phyloP scores from a whole-genome alignment of 2,329 filamentous ascomycete species.

The Biscogniauxia mediterranea region DNA sequence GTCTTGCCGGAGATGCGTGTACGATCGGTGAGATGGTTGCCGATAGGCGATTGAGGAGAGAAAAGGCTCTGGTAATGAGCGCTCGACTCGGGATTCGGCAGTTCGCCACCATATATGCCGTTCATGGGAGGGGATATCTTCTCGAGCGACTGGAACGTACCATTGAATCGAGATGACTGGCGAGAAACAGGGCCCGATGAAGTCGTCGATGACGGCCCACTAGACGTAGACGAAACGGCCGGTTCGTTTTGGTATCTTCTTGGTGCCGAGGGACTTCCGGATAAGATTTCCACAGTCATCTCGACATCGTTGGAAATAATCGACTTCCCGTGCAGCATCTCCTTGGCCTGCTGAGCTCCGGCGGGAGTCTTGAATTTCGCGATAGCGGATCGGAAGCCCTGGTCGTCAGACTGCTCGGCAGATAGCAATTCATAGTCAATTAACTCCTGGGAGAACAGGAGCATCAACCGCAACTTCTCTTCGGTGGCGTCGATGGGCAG shows the following conservation, averaged over 20 bases:
- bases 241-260: slow-evolving; percentile 55
- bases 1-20: slow-evolving; percentile 64
- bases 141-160: slow-evolving; percentile 60
- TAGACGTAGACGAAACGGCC: slow-evolving; percentile 38
- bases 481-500: slow-evolving; percentile 54
- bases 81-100: slow-evolving; percentile 55
- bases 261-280: slow-evolving; percentile 36
- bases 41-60: slow-evolving; percentile 71
- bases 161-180: slow-evolving; percentile 60
- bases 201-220: slow-evolving; percentile 40
- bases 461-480: slow-evolving; percentile 54
- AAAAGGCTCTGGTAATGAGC: slow-evolving; percentile 63
- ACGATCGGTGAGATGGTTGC: slow-evolving; percentile 64
- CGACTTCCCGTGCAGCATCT: slow-evolving; percentile 55
- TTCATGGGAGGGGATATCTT: slow-evolving; percentile 61
- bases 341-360: slow-evolving; percentile 57
- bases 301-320: slow-evolving; percentile 50
- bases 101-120: slow-evolving; percentile 53
- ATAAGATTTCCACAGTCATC: slow-evolving; percentile 62
- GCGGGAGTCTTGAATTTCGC: slow-evolving; percentile 51
- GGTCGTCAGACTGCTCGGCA: slow-evolving; percentile 48
- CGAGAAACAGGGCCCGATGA: slow-evolving; percentile 48
- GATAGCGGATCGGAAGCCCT: slow-evolving; percentile 50
- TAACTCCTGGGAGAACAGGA: slow-evolving; percentile 58
- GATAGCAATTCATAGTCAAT: slow-evolving; percentile 50